Conservation (phyloP, 2,329 filamentous ascomycete species). For the Fonsecaea nubica region DNA sequence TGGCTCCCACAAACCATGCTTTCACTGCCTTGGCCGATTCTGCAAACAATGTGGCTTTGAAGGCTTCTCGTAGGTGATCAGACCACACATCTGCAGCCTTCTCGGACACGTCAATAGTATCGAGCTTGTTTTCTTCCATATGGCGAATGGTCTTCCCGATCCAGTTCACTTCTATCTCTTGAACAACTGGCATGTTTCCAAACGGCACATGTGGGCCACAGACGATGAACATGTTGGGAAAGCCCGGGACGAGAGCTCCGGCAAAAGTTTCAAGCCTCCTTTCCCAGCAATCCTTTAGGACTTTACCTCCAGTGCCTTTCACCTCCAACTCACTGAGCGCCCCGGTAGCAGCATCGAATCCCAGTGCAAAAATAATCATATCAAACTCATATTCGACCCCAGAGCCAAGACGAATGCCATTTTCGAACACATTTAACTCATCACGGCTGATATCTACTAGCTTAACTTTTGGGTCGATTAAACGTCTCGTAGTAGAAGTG, state of each 20-base stretch:
- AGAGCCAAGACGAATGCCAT: constrained; percentile 49
- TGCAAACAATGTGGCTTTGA: too few relatives aligned
- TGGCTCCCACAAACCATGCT: too few relatives aligned
- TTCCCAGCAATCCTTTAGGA: constrained; percentile 46
- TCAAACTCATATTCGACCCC: constrained; percentile 46
- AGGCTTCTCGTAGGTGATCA: too few relatives aligned
- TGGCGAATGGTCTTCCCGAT: constrained; percentile 6
- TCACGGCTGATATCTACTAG: constrained; percentile 53
- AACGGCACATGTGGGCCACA: constrained; percentile 8
- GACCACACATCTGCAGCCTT: neutral
- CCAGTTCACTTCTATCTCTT: constrained; percentile 14
- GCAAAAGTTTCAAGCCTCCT: constrained; percentile 47
- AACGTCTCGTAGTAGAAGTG: constrained; percentile 59
- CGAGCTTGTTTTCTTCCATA: constrained; percentile 2
- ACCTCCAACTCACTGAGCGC: constrained; percentile 52
- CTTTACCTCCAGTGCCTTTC: constrained; percentile 41
- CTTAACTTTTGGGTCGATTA: constrained; percentile 53
- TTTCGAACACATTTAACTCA: constrained; percentile 50
- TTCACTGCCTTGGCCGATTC: too few relatives aligned
- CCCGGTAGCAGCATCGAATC: constrained; percentile 45
- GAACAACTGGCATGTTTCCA: constrained; percentile 6
- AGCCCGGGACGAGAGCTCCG: constrained; percentile 49
- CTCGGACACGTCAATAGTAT: neutral
- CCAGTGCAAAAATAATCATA: constrained; percentile 49
- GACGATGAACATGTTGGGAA: constrained; percentile 52